phyloP scores from a whole-genome alignment of 1,284 basidiomycete genomes.

The Ustilago tritici region DNA sequence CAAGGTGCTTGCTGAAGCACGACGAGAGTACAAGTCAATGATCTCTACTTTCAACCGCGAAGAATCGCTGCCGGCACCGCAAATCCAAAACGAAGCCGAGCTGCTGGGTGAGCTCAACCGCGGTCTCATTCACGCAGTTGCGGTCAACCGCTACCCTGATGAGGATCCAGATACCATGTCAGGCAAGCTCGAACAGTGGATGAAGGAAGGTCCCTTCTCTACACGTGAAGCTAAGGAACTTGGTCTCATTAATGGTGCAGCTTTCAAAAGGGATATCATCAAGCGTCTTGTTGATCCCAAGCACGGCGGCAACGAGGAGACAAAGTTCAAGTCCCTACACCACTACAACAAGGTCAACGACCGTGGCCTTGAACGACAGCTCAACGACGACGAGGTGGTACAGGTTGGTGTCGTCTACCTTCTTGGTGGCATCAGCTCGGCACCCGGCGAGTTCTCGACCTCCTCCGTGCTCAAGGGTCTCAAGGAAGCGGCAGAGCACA shows the following conservation, averaged over 20 bases:
- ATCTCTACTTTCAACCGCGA: slow-evolving; percentile 56
- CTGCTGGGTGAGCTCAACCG: slow-evolving; percentile 66
- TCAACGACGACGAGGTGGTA: slow-evolving; percentile 61
- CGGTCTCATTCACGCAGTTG: slow-evolving; percentile 55
- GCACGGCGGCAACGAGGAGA: slow-evolving; percentile 53
- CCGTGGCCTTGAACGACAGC: slow-evolving; percentile 45
- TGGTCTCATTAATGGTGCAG: slow-evolving; percentile 69
- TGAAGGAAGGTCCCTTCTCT: slow-evolving; percentile 69
- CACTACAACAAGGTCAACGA: slow-evolving; percentile 57
- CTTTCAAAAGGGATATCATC: slow-evolving; percentile 69
- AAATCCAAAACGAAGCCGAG: slow-evolving; percentile 61
- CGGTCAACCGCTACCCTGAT: slow-evolving; percentile 57
- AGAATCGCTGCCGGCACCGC: slow-evolving; percentile 55
- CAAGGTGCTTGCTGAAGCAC: slow-evolving; percentile 70
- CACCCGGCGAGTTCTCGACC: slow-evolving; percentile 64
- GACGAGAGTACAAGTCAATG: slow-evolving; percentile 71
- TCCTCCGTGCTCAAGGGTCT: slow-evolving; percentile 70
- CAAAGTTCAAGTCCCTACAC: slow-evolving; percentile 56
- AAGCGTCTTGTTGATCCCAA: slow-evolving; percentile 48
- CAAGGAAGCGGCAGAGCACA: slow-evolving; percentile 70
- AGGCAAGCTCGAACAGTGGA: slow-evolving; percentile 62
- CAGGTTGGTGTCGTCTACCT: slow-evolving; percentile 71
- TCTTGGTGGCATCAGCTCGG: slow-evolving; percentile 68
- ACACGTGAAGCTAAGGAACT: slow-evolving; percentile 67
- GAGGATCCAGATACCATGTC: slow-evolving; percentile 51